Evolutionary conservation across 2,329 filamentous ascomycete genomes (phyloP).

Genomic region (Stemphylium vesicarium): DNA sequence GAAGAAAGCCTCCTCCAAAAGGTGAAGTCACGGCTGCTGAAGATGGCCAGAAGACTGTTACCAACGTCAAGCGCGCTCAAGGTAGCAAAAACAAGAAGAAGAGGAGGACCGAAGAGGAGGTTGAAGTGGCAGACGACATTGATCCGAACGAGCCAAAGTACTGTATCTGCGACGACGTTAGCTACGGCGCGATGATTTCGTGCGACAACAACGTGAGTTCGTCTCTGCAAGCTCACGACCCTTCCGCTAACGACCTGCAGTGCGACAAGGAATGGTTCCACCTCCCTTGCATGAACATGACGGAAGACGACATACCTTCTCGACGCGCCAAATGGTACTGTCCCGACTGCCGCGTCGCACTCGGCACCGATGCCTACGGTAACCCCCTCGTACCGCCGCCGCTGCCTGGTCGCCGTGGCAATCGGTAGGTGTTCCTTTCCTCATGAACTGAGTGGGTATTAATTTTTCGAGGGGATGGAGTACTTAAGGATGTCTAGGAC

Average conservation of each 20-base stretch:
- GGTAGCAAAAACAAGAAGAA: conserved; percentile 54
- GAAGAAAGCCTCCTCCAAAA: conserved; percentile 75
- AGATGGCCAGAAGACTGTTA: conserved; percentile 67
- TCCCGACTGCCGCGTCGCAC: conserved; percentile 65
- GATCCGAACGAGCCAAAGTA: conserved; percentile 79
- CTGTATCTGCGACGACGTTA: conserved; percentile 79
- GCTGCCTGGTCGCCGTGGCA: conserved; percentile 40
- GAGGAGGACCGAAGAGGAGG: conserved; percentile 49
- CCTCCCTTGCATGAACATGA: conserved; percentile 74
- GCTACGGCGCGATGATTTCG: conserved; percentile 82
- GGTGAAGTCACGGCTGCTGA: conserved; percentile 70
- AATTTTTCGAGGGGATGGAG: conserved; percentile 45
- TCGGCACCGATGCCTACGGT: conserved; percentile 42
- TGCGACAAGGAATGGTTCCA: conserved; percentile 89
- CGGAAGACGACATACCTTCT: conserved; percentile 65
- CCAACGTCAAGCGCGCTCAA: conserved; percentile 71
- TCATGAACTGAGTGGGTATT: conserved; percentile 30
- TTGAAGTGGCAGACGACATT: conserved; percentile 56
- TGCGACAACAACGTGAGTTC: conserved; percentile 73
- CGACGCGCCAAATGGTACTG: conserved; percentile 85
- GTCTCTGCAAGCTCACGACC: neutral
- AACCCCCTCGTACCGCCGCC: conserved; percentile 42
- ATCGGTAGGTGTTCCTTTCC: conserved; percentile 40
- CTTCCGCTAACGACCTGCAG: conserved; percentile 48
- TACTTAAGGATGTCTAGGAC: conserved; percentile 32